Conservation (phyloP, 176 grass and related monocot species). For the Tuctoria greenei region DNA sequence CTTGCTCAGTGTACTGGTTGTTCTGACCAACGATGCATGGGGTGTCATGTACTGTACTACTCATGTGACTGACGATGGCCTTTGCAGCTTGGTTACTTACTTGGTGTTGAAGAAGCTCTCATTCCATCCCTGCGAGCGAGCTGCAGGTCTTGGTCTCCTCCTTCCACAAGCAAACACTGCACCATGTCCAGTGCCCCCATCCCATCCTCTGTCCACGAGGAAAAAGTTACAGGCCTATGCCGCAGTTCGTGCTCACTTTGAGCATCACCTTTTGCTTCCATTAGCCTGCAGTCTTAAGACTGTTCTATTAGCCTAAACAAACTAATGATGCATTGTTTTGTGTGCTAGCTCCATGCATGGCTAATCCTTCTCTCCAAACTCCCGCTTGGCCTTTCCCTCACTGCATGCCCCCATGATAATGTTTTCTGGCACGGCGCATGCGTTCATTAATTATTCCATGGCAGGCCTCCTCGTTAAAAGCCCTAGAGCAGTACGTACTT, state of each 20-base stretch:
- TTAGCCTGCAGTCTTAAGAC: neutral
- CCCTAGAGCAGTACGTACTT: too few species aligned
- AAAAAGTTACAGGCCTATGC: slow-evolving; percentile 30
- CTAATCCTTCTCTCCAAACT: neutral
- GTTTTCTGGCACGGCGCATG: too few species aligned
- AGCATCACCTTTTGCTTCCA: slow-evolving; percentile 5
- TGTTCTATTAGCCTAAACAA: slow-evolving; percentile 35
- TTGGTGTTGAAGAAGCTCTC: slow-evolving; percentile 73
- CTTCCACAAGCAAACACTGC: slow-evolving; percentile 56
- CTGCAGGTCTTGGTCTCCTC: slow-evolving; percentile 59
- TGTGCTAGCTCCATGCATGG: neutral
- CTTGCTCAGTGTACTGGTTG: slow-evolving; percentile 33
- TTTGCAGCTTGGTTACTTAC: slow-evolving; percentile 46
- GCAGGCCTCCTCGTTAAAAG: too few species aligned
- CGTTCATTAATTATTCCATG: too few species aligned
- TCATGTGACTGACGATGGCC: too few species aligned
- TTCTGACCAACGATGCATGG: slow-evolving; percentile 41
- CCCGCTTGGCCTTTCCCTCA: neutral
- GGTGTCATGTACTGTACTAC: too few species aligned
- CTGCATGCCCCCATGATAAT: slow-evolving; percentile 38
- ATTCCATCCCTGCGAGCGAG: too few species aligned
- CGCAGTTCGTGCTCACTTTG: slow-evolving; percentile 44
- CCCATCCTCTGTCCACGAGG: slow-evolving; percentile 16
- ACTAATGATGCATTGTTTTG: slow-evolving; percentile 27
- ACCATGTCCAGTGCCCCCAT: slow-evolving; percentile 30